phyloP scores from a whole-genome alignment of 306 rosid genomes.

The Prunus fruticosa region DNA sequence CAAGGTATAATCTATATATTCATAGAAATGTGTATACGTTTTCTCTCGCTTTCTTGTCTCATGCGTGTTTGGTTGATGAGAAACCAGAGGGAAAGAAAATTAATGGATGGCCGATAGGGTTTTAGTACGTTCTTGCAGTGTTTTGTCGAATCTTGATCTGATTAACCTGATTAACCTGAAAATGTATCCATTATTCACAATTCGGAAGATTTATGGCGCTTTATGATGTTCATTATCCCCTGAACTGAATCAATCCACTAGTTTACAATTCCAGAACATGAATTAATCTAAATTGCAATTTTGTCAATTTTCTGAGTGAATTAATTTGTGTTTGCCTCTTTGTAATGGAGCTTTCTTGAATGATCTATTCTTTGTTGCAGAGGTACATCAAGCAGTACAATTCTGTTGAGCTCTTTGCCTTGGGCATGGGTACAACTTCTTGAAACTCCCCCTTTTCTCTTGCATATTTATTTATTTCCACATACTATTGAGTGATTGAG shows the following conservation, averaged over 20 bases:
- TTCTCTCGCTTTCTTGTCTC: not conserved
- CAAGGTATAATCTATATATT: conserved; percentile 42
- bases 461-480: not conserved
- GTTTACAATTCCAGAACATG: not conserved
- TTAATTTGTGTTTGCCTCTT: not conserved
- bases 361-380: conserved; percentile 40
- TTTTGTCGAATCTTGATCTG: not conserved
- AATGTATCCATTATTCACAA: not conserved
- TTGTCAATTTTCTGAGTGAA: not conserved
- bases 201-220: not conserved
- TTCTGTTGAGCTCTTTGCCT: conserved; percentile 60
- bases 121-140: not conserved
- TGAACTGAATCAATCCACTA: not conserved
- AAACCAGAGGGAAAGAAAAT: too few species aligned
- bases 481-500: too few species aligned
- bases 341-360: not conserved
- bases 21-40: not conserved
- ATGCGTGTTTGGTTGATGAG: not conserved
- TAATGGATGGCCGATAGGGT: not conserved
- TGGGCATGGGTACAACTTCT: conserved; percentile 61
- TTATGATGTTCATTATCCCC: not conserved
- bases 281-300: not conserved
- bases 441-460: not conserved
- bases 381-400: conserved; percentile 49
- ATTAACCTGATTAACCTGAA: not conserved